These are phyloP conservation scores for Sarcomyxa edulis DNA, from an alignment of 768 basidiomycete genomes.

Conservation along the genomic window DNA sequence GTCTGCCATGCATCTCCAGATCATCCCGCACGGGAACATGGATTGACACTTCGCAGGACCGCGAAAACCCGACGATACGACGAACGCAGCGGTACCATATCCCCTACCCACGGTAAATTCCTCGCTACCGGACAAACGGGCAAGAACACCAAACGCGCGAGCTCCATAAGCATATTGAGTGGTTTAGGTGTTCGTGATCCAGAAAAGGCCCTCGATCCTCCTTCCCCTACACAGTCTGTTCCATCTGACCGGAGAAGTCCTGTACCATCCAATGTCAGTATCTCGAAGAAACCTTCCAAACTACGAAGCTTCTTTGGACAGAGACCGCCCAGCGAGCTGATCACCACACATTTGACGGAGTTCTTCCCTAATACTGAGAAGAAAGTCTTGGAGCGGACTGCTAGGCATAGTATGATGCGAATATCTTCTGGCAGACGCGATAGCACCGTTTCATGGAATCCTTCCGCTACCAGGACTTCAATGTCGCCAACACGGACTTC, in stretches of 20 bases:
- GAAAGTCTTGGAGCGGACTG: conserved; percentile 83
- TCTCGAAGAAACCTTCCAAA: conserved; percentile 58
- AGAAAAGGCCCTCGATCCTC: conserved; percentile 59
- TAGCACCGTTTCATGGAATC: conserved; percentile 45
- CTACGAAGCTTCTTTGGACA: conserved; percentile 97
- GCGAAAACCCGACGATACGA: conserved; percentile 32
- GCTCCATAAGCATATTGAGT: conserved; percentile 90
- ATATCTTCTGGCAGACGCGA: conserved; percentile 30
- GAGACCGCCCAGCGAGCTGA: conserved; percentile 94
- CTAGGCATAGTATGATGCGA: conserved; percentile 84
- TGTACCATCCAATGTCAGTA: conserved; percentile 17
- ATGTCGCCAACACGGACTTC: conserved; percentile 41
- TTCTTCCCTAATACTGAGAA: conserved; percentile 95
- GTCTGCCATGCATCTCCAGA: conserved; percentile 81
- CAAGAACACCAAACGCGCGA: conserved; percentile 82
- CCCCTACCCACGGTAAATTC: conserved; percentile 22
- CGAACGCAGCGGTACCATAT: conserved; percentile 31
- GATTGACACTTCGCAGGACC: conserved; percentile 66
- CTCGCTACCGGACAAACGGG: conserved; percentile 18
- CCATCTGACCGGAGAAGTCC: conserved; percentile 20
- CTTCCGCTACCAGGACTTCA: conserved; percentile 36
- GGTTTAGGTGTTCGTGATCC: conserved; percentile 86
- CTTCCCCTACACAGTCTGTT: conserved; percentile 48
- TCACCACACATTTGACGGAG: conserved; percentile 89
- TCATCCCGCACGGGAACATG: conserved; percentile 74